Evolutionary conservation across 345 rosid species (phyloP).

Genomic region (Punica granatum): DNA sequence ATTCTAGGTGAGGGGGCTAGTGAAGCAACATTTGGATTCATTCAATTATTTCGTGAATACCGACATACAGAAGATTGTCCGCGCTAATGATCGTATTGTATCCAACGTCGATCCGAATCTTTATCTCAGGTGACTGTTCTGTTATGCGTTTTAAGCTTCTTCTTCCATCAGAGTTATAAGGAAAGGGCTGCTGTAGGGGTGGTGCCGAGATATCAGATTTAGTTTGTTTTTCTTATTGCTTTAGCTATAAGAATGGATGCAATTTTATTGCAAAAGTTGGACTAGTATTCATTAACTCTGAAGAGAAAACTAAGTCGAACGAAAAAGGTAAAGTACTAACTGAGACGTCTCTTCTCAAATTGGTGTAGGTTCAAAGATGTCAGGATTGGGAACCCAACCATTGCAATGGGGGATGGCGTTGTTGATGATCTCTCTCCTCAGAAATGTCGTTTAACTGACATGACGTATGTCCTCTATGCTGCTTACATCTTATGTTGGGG

Average conservation of each 20-base stretch:
- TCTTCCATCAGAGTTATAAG: not conserved
- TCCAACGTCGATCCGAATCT: conserved; percentile 42
- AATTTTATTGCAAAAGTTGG: not conserved
- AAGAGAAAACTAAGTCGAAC: not conserved
- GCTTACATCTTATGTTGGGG: not conserved
- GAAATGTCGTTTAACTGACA: conserved; percentile 71
- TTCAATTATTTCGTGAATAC: conserved; percentile 70
- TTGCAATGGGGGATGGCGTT: conserved; percentile 19
- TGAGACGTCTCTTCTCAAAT: not conserved
- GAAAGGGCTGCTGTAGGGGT: not conserved
- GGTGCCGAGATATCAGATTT: not conserved
- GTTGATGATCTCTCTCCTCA: conserved; percentile 50
- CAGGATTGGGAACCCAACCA: conserved; percentile 58
- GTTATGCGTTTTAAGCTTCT: not conserved
- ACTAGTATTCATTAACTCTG: not conserved
- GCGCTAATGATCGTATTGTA: conserved; percentile 57
- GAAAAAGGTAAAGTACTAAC: not conserved
- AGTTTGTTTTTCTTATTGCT: not conserved
- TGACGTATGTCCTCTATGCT: conserved; percentile 41
- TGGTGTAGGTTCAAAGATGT: conserved; percentile 62
- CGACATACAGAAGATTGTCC: conserved; percentile 79
- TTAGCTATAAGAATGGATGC: not conserved
- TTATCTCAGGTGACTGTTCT: conserved; percentile 38
- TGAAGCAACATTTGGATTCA: conserved; percentile 91
- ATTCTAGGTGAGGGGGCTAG: conserved; percentile 73